phyloP scores from a whole-genome alignment of 2,329 filamentous ascomycete genomes.

The Curvularia lunata region DNA sequence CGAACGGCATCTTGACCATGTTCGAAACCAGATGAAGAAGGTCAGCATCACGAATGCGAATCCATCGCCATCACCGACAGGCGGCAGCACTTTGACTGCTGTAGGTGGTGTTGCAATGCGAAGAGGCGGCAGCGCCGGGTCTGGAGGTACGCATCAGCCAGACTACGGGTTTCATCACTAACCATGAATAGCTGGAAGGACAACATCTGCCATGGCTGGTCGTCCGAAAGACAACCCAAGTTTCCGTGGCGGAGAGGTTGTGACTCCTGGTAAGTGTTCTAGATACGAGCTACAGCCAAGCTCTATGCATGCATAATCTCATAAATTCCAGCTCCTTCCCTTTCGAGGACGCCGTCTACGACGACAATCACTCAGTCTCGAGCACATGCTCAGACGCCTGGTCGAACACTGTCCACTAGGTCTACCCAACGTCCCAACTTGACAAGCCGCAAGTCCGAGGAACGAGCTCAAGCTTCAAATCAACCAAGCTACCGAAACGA shows the following conservation, averaged over 20 bases:
- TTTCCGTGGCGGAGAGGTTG: constrained; percentile 57
- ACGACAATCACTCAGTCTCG: constrained; percentile 55
- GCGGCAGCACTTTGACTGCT: constrained; percentile 52
- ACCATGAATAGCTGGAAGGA: constrained; percentile 44
- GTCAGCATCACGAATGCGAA: constrained; percentile 65
- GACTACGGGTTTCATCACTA: not conserved
- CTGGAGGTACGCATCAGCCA: constrained; percentile 41
- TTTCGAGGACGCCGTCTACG: constrained; percentile 58
- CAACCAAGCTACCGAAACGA: constrained; percentile 19
- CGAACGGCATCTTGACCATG: constrained; percentile 86
- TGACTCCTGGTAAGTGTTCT: constrained; percentile 45
- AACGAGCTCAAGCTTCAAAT: constrained; percentile 14
- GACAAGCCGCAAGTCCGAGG: constrained; percentile 27
- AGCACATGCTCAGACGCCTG: constrained; percentile 31
- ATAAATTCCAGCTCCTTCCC: constrained; percentile 28
- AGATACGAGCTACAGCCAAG: not conserved
- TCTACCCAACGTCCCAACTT: constrained; percentile 34
- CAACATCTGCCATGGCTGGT: constrained; percentile 63
- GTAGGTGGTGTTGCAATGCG: constrained; percentile 57
- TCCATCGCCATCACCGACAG: constrained; percentile 55
- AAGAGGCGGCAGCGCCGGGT: constrained; percentile 57
- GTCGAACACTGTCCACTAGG: constrained; percentile 35
- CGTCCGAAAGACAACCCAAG: constrained; percentile 64
- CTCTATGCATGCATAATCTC: not conserved
- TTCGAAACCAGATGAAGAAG: constrained; percentile 87